These are phyloP conservation scores for Colletotrichum caudatum DNA, from an alignment of 2,329 filamentous ascomycete genomes.

Conservation along the genomic window DNA sequence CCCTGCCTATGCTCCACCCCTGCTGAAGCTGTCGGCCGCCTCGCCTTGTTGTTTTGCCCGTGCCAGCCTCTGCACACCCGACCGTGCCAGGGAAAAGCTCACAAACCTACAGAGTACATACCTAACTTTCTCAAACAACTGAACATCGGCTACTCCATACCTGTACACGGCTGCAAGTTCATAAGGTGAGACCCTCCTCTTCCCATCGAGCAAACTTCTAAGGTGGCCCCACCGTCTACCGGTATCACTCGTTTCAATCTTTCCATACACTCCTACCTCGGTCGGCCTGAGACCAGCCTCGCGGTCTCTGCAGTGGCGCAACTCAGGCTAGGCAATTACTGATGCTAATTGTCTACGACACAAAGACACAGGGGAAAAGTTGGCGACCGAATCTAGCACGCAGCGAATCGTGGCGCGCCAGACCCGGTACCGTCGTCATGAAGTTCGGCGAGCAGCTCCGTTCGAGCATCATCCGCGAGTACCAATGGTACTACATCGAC, in stretches of 20 bases:
- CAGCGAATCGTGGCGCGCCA: constrained; percentile 50
- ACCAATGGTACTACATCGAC: constrained; percentile 98
- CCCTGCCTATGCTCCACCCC: neutral
- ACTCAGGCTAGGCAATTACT: constrained; percentile 24
- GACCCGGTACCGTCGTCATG: constrained; percentile 71
- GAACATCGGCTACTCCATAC: constrained; percentile 12
- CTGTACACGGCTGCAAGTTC: constrained; percentile 10
- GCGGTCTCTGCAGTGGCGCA: constrained; percentile 18
- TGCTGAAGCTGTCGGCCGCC: constrained; percentile 37
- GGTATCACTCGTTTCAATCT: neutral
- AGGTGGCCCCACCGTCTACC: constrained; percentile 22
- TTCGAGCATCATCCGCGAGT: constrained; percentile 95
- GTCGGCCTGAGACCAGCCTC: constrained; percentile 35
- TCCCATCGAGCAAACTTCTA: constrained; percentile 3
- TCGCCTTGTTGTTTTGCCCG: constrained; percentile 36
- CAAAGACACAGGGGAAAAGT: constrained; percentile 56
- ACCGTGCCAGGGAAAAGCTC: constrained; percentile 35
- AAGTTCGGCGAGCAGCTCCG: constrained; percentile 97
- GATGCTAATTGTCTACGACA: constrained; percentile 67
- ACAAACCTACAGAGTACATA: neutral
- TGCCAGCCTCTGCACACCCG: constrained; percentile 22
- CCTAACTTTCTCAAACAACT: constrained; percentile 15
- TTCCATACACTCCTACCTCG: neutral
- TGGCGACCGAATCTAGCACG: constrained; percentile 54
- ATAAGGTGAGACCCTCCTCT: constrained; percentile 33